Evolutionary conservation across 1,139 yeast species (phyloP).

Genomic region (Nadsonia commutata): DNA sequence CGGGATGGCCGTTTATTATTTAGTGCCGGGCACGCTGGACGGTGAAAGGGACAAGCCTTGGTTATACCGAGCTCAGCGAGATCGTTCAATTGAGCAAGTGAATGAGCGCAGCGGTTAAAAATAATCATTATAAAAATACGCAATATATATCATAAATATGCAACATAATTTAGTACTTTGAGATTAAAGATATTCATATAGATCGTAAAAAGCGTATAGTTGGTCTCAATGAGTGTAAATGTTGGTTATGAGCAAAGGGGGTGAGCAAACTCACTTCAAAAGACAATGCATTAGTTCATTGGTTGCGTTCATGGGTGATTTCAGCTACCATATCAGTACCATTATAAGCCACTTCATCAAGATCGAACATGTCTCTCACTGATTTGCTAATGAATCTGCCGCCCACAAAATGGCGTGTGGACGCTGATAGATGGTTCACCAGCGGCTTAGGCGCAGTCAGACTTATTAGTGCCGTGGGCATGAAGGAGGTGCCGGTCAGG

Average conservation of each 20-base stretch:
- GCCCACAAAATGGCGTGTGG: constrained; percentile 56
- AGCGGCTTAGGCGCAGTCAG: constrained; percentile 93
- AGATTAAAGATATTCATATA: too few species aligned
- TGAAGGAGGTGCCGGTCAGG: constrained; percentile 27
- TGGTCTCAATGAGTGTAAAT: too few species aligned
- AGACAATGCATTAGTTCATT: too few species aligned
- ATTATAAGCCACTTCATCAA: constrained; percentile 33
- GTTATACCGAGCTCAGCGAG: too few species aligned
- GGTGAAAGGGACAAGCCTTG: constrained; percentile 30
- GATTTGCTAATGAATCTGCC: constrained; percentile 63
- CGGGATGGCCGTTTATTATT: constrained; percentile 28
- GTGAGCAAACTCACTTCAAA: too few species aligned
- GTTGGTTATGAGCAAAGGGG: too few species aligned
- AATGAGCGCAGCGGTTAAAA: too few species aligned
- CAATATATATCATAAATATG: too few species aligned
- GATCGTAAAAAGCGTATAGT: too few species aligned
- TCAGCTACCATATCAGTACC: constrained; percentile 5
- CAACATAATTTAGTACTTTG: too few species aligned
- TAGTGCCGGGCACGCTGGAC: constrained; percentile 20
- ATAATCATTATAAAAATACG: too few species aligned
- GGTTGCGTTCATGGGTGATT: background rate
- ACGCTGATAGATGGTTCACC: constrained; percentile 33
- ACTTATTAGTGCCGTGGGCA: constrained; percentile 59
- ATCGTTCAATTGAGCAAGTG: too few species aligned
- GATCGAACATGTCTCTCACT: constrained; percentile 60